These are phyloP conservation scores for Clarireedia hainanense DNA, from an alignment of 2,329 filamentous ascomycete genomes.

Conservation along the genomic window DNA sequence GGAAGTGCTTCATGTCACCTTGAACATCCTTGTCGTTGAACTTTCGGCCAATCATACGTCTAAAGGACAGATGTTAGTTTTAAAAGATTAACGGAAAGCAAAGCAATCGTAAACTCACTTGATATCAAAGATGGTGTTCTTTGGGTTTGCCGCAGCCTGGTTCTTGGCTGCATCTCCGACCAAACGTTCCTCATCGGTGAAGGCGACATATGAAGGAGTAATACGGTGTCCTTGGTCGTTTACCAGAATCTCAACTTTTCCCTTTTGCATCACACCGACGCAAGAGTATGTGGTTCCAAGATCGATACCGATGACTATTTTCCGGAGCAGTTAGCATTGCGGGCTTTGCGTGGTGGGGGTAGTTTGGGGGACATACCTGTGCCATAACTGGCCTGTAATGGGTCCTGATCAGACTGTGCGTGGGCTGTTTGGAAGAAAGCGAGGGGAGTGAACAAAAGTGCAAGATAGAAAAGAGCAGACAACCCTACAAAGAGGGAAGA, in stretches of 20 bases:
- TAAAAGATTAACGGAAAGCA: neutral
- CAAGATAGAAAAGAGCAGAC: slow-evolving; percentile 86
- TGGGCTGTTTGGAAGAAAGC: slow-evolving; percentile 71
- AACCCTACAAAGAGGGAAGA: slow-evolving; percentile 69
- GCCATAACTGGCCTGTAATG: slow-evolving; percentile 64
- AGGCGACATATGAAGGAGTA: slow-evolving; percentile 90
- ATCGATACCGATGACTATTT: slow-evolving; percentile 83
- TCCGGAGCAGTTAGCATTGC: slow-evolving; percentile 11
- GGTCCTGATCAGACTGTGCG: slow-evolving; percentile 62
- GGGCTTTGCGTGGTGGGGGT: neutral
- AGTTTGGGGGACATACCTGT: slow-evolving; percentile 41
- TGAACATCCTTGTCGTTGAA: slow-evolving; percentile 95
- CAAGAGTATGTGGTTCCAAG: slow-evolving; percentile 84
- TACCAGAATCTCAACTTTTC: slow-evolving; percentile 90
- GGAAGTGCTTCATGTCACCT: slow-evolving; percentile 97
- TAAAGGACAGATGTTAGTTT: slow-evolving; percentile 31
- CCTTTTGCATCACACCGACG: slow-evolving; percentile 92
- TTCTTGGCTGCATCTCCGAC: slow-evolving; percentile 99
- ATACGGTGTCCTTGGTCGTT: slow-evolving; percentile 98
- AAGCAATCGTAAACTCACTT: slow-evolving; percentile 56
- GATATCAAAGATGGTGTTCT: slow-evolving; percentile 98
- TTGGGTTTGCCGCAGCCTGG: slow-evolving; percentile 98
- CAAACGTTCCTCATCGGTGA: slow-evolving; percentile 97
- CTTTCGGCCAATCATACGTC: slow-evolving; percentile 94
- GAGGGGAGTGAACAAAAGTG: slow-evolving; percentile 80